Evolutionary conservation across 2,329 filamentous ascomycete species (phyloP), one percentile per base, ranked within the genome.

Genomic region (Aspergillus persii): DNA sequence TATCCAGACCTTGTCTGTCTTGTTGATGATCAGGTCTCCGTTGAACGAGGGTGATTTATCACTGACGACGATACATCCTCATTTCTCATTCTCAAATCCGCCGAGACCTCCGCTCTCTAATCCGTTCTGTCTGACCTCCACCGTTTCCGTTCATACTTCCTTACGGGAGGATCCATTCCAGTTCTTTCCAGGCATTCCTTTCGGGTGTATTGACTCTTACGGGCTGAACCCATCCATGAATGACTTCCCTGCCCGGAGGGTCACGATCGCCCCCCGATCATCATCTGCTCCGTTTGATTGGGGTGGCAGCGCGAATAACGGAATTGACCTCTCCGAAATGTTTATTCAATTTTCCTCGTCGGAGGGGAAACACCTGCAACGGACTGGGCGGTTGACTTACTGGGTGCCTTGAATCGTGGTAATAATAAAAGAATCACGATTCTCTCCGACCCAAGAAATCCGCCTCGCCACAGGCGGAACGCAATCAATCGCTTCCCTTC

Each of bases 401-500:
- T 23, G 18, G 18, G 18, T 23, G 18, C 18, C 18, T 23, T 23
- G 18, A 23, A 23, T 23, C 18, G 18, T 23, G 18, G 18, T 23
- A 53, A 55, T 30, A 47, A 59, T 44, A 58, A 47, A 52, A 56
- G 47, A 52, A 57, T 33, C 55, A 62, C 60, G 44, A 47, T 23
- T 27, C 44, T 27, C 44, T 8, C 26, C 18, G 44, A 47, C 44
- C 58, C 59, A 64, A 58, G 54, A 63, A 62, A 57, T 54, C n/a
- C 58, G 63, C 56, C 59, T 67, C 62, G 63, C 66, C 64, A 64
- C 62, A 59, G 58, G 47, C 57, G 58, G 61, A 56, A 58, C 48
- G 50, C 41, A 56, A 58, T 53, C 52, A 23, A 52, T 49, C 33
- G 49, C 15, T 39, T 39, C 36, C 36, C 36, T 39, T 39, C 36